phyloP scores from a whole-genome alignment of 116 monocot genomes.

The Zostera marina region DNA sequence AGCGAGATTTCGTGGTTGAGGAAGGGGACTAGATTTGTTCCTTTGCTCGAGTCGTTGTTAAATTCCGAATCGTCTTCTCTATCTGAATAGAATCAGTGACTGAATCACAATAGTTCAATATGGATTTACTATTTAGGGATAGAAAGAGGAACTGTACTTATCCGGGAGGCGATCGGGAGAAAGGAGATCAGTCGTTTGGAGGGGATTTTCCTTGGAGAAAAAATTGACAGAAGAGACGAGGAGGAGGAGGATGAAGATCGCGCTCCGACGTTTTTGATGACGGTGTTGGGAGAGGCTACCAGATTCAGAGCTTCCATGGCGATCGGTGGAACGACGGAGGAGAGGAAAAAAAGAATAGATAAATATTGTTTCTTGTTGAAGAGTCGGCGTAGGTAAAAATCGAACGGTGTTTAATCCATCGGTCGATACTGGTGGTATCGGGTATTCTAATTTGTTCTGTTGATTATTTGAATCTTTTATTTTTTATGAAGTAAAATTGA shows the following conservation, averaged over 20 bases:
- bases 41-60: constrained; percentile 12
- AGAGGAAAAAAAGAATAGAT: too few species aligned
- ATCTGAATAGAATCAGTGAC: constrained; percentile 19
- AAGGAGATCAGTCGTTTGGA: not conserved
- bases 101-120: not conserved
- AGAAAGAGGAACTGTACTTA: constrained; percentile 5
- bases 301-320: too few species aligned
- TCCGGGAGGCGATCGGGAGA: constrained; percentile 14
- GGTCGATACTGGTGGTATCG: too few species aligned
- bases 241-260: constrained; percentile 1
- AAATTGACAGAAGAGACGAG: constrained; percentile 9
- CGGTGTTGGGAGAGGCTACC: too few species aligned
- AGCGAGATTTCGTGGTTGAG: constrained; percentile 19
- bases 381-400: too few species aligned
- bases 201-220: constrained; percentile 7
- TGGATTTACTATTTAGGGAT: not conserved
- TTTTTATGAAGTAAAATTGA: too few species aligned
- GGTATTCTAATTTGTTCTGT: too few species aligned
- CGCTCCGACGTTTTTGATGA: too few species aligned
- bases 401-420: too few species aligned
- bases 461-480: too few species aligned
- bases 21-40: constrained; percentile 26
- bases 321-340: too few species aligned
- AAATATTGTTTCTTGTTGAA: too few species aligned
- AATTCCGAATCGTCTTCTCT: constrained; percentile 32